Base-by-base conservation (phyloP, 2,329 filamentous ascomycete genomes). In the Arachnomyces sp. region DNA sequence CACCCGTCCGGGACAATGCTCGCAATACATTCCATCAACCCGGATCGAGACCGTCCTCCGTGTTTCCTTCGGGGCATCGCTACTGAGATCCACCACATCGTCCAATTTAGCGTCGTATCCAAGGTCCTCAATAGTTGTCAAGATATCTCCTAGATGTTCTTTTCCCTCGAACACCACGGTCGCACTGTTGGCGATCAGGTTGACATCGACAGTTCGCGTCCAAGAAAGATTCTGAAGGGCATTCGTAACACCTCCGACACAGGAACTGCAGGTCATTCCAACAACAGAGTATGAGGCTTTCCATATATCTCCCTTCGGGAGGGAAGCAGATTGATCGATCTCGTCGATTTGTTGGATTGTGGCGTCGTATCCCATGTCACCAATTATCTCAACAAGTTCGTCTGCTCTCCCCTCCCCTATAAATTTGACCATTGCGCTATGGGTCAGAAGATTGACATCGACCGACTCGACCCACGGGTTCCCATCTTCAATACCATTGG, bases 251-350 rank as follows among this genome's bases (percentile, higher is more conserved):
- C 71, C 69, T 52, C 80, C 80, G 38, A 72, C 72, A 52, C 84
- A 88, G 9, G 80, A 73, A 9, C 78, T 77, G 55, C 84, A 87
- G 3, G 79, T 85, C 82, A 88, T 86, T 38, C 83, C 83, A 18
- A 59, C 61, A 32, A 73, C 60, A 7, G 61, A 58, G 42, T 65
- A 61, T 2, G 57, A 57, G 11, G 61, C 65, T 42, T 49, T 53
- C 51, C 34, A 49, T 4, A 40, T 15, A 28, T 40, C 34, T 5
- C 5, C 5, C 9, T 25, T 25, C 21, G 9, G 5, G 21, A 25
- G 5, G 9, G 21, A 9, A 5, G 5, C 21, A 9, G 5, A 25
- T 25, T 5, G 5, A 25, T 25, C 21, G 7, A 50, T 37, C 14
- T 46, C 36, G 14, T 58, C 45, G 17, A 64, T 36, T 3, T 44